Evolutionary conservation across 148 eudicot species (phyloP).

Genomic region (Cornus kousa): DNA sequence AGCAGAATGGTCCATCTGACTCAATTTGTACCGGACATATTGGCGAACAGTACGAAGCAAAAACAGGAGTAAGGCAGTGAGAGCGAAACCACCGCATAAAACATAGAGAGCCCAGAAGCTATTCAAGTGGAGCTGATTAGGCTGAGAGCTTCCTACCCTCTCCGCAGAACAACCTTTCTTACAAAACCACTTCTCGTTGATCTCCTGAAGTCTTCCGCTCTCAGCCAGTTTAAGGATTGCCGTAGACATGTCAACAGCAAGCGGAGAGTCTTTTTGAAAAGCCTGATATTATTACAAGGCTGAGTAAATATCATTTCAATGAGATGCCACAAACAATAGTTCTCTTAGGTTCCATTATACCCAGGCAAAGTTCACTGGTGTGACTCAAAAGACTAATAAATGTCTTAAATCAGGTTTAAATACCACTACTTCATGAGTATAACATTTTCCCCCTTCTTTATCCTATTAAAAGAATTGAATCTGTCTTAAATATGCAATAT

Average conservation of each 20-base stretch:
- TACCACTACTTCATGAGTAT: no score
- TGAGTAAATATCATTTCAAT: no score
- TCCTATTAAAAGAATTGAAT: no score
- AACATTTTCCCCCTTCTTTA: no score
- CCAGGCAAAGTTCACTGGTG: no score
- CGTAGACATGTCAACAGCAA: constrained; percentile 42
- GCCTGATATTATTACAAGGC: no score
- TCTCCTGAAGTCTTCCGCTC: constrained; percentile 39
- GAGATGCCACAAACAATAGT: no score
- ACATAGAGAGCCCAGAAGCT: constrained; percentile 15
- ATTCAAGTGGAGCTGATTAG: constrained; percentile 25
- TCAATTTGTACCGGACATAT: neutral
- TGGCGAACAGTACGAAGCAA: constrained; percentile 12
- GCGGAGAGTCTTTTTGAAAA: constrained; percentile 47
- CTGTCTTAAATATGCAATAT: no score
- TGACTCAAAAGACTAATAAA: no score
- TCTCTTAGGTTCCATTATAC: no score
- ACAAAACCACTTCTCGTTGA: constrained; percentile 33
- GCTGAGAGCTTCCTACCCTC: neutral
- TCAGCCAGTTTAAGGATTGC: constrained; percentile 47
- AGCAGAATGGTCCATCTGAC: constrained; percentile 15
- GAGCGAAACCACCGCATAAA: constrained; percentile 14
- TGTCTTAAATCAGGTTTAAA: no score
- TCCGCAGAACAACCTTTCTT: constrained; percentile 15
- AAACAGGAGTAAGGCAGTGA: constrained; percentile 15